Base-by-base conservation (phyloP, 176 grass and related monocot genomes). In the Bonia amplexicaulis region DNA sequence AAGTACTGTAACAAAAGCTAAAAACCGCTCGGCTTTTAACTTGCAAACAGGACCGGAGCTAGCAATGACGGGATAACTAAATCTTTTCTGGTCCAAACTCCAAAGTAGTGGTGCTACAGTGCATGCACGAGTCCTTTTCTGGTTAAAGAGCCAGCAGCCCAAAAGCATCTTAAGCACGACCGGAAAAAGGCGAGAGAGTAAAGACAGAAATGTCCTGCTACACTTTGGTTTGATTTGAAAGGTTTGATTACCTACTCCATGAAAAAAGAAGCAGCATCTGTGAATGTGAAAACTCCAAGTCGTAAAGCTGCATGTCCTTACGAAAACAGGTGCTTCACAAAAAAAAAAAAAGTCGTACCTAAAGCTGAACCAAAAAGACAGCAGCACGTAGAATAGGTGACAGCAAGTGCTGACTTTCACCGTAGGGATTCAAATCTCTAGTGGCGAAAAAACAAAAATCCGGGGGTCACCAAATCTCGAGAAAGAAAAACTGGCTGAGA, bases 141-240 rank as follows among this genome's bases (percentile, higher is more conserved):
- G 17, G 71, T 41, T 76, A 60, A 82, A 57, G 45, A 37, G 27
- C 40, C 63, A 26, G 4, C 20, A 74, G 47, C 45, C 79, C 58
- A 76, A 82, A 87, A 27, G 39, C 71, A 59, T 37, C 76, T 66
- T 66, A 67, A 67, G 71, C 79, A 87, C 86, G 49, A 71, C 51
- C 0, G 19, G 60, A 57, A 48, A 69, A 81, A 55, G 46, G 37
- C 26, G 17, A 9, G 17, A 74, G 9, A 52, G 23, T 68, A 81
- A 75, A 45, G 78, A 76, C 71, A 87, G 11, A 33, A 57, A 44
- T 12, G 46, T 48, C 37, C 48, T 75, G 23, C 37, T n/a, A 26
- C 10, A 15, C 52, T 76, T 76, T 13, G 33, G 57, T 33, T 40
- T 45, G 49, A 74, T 23, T 49, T 23, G 49, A 74, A 81, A 66